A percentile compares a stretch with the other conserved stretches of the same genome.
Evolutionary conservation across 495 filamentous ascomycete genomes (phyloP).

Genomic region (Neurospora sp.): DNA sequence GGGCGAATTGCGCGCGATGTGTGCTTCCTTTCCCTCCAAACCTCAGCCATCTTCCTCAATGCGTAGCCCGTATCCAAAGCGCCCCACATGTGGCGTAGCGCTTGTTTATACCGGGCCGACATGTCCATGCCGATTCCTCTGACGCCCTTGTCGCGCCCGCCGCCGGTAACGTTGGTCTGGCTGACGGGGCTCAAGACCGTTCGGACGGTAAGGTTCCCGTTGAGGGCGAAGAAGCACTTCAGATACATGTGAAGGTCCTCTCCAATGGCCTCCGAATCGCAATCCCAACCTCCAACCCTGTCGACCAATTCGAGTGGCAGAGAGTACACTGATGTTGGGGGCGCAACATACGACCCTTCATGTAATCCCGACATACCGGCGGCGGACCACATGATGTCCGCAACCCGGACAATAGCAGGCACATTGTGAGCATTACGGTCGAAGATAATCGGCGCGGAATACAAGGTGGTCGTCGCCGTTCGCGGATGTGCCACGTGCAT

Average conservation of each 20-base stretch:
- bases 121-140: slow-evolving; percentile 42
- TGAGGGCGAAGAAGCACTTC: slow-evolving; percentile 63
- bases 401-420: slow-evolving; percentile 55
- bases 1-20: slow-evolving; percentile 40
- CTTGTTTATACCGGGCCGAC: slow-evolving; percentile 54
- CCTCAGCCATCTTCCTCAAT: slow-evolving; percentile 34
- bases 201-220: slow-evolving; percentile 46
- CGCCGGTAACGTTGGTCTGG: slow-evolving; percentile 55
- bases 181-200: slow-evolving; percentile 53
- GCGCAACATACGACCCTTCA: slow-evolving; percentile 45
- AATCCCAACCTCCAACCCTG: slow-evolving; percentile 56
- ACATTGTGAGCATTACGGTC: slow-evolving; percentile 59
- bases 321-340: slow-evolving; percentile 62
- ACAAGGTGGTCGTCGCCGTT: slow-evolving; percentile 48
- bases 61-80: slow-evolving; percentile 56
- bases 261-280: slow-evolving; percentile 55
- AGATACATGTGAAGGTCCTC: slow-evolving; percentile 68
- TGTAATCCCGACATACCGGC: slow-evolving; percentile 59
- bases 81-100: slow-evolving; percentile 63
- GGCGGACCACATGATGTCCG: slow-evolving; percentile 56
- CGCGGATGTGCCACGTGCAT: slow-evolving; percentile 46
- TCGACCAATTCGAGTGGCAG: slow-evolving; percentile 52
- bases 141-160: slow-evolving; percentile 36
- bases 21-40: slow-evolving; percentile 40
- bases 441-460: slow-evolving; percentile 61